phyloP scores from a whole-genome alignment of 106 monocot species.

The Ottelia alismoides region DNA sequence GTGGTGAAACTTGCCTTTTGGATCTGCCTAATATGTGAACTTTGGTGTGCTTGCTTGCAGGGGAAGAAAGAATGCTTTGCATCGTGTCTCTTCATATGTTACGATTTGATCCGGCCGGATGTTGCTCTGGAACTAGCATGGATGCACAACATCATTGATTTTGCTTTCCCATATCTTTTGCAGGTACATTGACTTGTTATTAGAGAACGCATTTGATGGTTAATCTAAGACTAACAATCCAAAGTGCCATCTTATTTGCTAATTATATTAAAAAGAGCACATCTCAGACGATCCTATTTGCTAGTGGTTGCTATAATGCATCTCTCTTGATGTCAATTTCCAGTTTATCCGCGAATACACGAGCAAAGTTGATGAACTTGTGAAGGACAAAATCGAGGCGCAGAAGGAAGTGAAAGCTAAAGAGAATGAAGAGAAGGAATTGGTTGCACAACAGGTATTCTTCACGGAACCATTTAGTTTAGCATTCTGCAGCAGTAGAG shows the following conservation, averaged over 20 bases:
- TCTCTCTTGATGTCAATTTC: slow-evolving; percentile 4
- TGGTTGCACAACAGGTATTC: slow-evolving; percentile 89
- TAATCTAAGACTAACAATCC: no score
- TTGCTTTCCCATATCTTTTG: slow-evolving; percentile 88
- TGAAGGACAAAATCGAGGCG: slow-evolving; percentile 79
- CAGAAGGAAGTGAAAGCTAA: slow-evolving; percentile 64
- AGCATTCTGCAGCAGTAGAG: neutral
- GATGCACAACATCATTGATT: slow-evolving; percentile 96
- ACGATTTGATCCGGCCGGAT: slow-evolving; percentile 86
- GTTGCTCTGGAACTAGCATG: slow-evolving; percentile 94
- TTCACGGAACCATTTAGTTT: no score
- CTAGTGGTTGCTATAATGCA: neutral
- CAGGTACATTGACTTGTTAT: no score
- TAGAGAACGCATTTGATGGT: no score
- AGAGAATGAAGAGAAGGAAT: slow-evolving; percentile 86
- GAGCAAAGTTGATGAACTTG: slow-evolving; percentile 84
- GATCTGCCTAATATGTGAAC: neutral
- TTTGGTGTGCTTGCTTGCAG: slow-evolving; percentile 24
- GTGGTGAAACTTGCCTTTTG: no score
- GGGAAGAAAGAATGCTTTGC: slow-evolving; percentile 99
- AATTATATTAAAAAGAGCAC: neutral
- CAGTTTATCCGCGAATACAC: slow-evolving; percentile 96
- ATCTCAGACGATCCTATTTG: neutral
- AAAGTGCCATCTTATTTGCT: no score
- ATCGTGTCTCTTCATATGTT: slow-evolving; percentile 91